Base-by-base conservation (phyloP, 1,139 yeast genomes). In the Yamadazyma friedrichii region DNA sequence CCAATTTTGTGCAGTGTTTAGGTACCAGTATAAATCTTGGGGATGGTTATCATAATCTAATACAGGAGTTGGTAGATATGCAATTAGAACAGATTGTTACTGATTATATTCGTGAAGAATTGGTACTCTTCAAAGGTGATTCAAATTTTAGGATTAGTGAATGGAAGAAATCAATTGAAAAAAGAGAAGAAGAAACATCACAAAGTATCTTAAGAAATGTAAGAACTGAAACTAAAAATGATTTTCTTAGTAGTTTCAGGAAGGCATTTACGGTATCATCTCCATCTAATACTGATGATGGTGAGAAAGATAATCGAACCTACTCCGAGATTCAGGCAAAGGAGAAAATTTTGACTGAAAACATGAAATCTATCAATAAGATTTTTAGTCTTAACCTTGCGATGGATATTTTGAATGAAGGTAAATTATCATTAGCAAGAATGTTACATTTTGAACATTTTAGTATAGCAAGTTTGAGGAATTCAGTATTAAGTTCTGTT, bases 241-340 rank as follows among this genome's bases (percentile, higher is more conserved):
- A 72, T 48, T 70, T 72, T 44, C 63, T 81, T 41, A 65, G 81
- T 30, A 77, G 82, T 52, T 84, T 84, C 58, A 77, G 80, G 24
- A 83, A 80, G 50, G 82, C 84, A 56, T 67, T 77, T 43, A 67
- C 76, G 9, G 72, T 78, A 34, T 70, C 67, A 13, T 39, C 59
- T 3, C 41, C 53, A 4, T 41, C 46, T 3, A 46, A 46, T 12
- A 52, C 50, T 13, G 51, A 43, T 6, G 51, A 48, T 2, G 39
- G 40, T 8, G 52, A 49, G 1, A 50, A 42, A 2, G 53, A 51
- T 2, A 48, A 52, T 12, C 58, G 60, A 33, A 61, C 59, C 29
- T 67, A 60, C 41, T 65, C 75, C 0, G 71, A 67, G 42, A 61
- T 70, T 33, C 73, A 70, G 46, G 74, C 76, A 2, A 63, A 70